Base-by-base conservation (phyloP, 306 rosid genomes). In the Vicia faba region DNA sequence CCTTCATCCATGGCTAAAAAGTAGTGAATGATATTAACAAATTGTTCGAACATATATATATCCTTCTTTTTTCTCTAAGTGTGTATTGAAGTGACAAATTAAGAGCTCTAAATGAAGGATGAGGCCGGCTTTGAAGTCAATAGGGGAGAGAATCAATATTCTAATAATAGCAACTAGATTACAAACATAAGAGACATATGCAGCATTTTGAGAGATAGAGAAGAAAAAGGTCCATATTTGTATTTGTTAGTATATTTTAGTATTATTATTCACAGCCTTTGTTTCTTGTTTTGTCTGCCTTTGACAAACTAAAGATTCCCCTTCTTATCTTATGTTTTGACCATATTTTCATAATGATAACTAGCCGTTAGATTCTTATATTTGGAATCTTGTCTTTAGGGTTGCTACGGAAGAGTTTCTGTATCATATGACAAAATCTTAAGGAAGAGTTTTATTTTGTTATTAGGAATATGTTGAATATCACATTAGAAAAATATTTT, bases 121-220 rank as follows among this genome's bases (percentile, higher is more conserved):
- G 19, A 67, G 81, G 91, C 91, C 95, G 88, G 91, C 88, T 25
- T 33, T 39, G 66, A 66, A 60, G 69, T 20, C 61, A 59, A 69
- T 11, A 18, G 15, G 45, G 25, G 13, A 38, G 19, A n/a, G 33
- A 61, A 40, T 5, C 2, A 33, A 61, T 11, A 35, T 2, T 61
- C 10, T 57, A 48, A 35, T 5, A 9, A 56, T 35, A 46, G 13
- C 31, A 49, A 10, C n/a, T 14, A 67, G 23, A 19, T 50, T 50
- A 50, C 70, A 69, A 31, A 31, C 33, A 14, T 28, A 55, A n/a
- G 14, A 62, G 60, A 64, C 73, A 63, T 19, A 73, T 26, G 29
- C 64, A 29, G 41, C 41, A 26, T 15, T 7, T 46, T 48, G 18
- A 38, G 41, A 31, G 54, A 40, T 11, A 56, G 44, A 79, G 13